Conservation (phyloP, 176 grass and related monocot species). For the barley (Hordeum vulgare) region MorexV3_pseudomolecules_assembly NC_058519.1:661473329-661473828, state of each 20-base stretch:
- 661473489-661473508: background rate
- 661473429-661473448: background rate
- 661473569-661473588: background rate
- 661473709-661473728: background rate
- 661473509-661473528: background rate
- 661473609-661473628: background rate
- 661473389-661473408: background rate
- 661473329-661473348: background rate
- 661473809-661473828: background rate
- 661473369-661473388: background rate
- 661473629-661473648: background rate
- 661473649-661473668: background rate
- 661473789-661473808: background rate
- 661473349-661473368: background rate
- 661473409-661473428: too few species aligned
- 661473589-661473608: background rate
- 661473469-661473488: background rate
- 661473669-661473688: background rate
- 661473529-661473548: background rate
- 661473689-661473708: constrained; percentile 5
- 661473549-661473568: background rate
- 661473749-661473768: background rate
- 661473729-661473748: too few species aligned
- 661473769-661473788: background rate
- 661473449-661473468: background rate